These are phyloP conservation scores for Tulasnella sp. DNA, from an alignment of 768 basidiomycete species.

Conservation along the genomic window DNA sequence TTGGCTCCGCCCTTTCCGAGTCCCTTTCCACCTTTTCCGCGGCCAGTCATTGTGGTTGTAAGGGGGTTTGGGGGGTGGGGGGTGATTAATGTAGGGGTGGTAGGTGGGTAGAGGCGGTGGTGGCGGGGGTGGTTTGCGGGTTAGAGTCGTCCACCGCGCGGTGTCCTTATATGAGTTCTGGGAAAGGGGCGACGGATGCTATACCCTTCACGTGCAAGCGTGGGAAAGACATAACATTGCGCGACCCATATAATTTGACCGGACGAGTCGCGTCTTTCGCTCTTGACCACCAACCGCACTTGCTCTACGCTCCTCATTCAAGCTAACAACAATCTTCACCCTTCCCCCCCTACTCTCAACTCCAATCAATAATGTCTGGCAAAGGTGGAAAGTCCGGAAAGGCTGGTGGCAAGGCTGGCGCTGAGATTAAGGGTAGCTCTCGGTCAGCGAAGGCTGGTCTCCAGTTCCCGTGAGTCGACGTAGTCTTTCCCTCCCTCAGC, in stretches of 20 bases:
- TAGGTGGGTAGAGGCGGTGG: neutral
- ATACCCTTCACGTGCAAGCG: neutral
- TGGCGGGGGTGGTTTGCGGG: neutral
- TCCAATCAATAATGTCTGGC: slow-evolving; percentile 6
- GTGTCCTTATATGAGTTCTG: neutral
- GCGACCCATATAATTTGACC: neutral
- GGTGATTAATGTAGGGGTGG: slow-evolving; percentile 3
- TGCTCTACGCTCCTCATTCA: neutral
- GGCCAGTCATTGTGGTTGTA: slow-evolving; percentile 51
- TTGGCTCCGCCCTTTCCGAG: slow-evolving; percentile 47
- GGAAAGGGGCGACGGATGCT: neutral
- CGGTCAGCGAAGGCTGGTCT: slow-evolving; percentile 47
- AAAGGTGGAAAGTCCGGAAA: slow-evolving; percentile 39
- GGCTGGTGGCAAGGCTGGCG: slow-evolving; percentile 40
- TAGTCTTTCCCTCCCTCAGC: slow-evolving; percentile 19
- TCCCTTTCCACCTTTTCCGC: slow-evolving; percentile 66
- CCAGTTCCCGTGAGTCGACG: slow-evolving; percentile 14
- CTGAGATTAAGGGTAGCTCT: slow-evolving; percentile 41
- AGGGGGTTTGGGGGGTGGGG: slow-evolving; percentile 13
- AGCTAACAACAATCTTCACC: neutral
- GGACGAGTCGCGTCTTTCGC: neutral
- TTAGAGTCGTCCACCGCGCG: neutral
- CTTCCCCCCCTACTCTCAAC: neutral
- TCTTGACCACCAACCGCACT: neutral
- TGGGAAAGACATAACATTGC: neutral